Conservation (phyloP, 257 asterid species). For the Solanum etuberosum region DNA sequence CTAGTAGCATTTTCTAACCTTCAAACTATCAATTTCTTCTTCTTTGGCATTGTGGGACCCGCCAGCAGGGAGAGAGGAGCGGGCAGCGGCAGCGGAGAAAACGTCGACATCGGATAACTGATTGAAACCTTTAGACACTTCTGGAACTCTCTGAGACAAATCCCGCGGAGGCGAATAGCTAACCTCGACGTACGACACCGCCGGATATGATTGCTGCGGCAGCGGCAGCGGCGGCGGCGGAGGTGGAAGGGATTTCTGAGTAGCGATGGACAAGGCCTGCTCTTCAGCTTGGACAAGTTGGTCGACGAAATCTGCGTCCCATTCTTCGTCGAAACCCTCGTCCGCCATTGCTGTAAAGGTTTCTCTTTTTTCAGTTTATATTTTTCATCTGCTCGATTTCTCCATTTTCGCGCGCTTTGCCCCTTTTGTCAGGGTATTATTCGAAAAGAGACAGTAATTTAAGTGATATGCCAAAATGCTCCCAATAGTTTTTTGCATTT, state of each 20-base stretch:
- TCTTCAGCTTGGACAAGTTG: conserved; percentile 39
- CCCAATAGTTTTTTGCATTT: neutral
- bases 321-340: conserved; percentile 52
- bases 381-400: neutral
- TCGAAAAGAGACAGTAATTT: neutral
- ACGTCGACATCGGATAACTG: neutral
- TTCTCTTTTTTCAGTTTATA: neutral
- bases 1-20: conserved; percentile 27
- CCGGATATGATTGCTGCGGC: neutral
- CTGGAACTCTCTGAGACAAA: conserved; percentile 55
- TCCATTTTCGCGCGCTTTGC: neutral
- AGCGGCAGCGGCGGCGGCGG: conserved; percentile 6
- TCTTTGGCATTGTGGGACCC: conserved; percentile 21
- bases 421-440: neutral
- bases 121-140: neutral
- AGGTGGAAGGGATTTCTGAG: conserved; percentile 7
- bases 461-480: neutral
- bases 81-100: neutral
- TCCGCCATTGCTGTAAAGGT: conserved; percentile 30
- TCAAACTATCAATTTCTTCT: conserved; percentile 32
- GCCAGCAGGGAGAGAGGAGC: conserved; percentile 5
- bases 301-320: conserved; percentile 50
- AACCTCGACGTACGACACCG: conserved; percentile 1
- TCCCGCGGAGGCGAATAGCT: conserved; percentile 75
- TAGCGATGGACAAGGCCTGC: conserved; percentile 21